Evolutionary conservation across 345 rosid genomes (phyloP).

Genomic region (Ricinus communis): DNA sequence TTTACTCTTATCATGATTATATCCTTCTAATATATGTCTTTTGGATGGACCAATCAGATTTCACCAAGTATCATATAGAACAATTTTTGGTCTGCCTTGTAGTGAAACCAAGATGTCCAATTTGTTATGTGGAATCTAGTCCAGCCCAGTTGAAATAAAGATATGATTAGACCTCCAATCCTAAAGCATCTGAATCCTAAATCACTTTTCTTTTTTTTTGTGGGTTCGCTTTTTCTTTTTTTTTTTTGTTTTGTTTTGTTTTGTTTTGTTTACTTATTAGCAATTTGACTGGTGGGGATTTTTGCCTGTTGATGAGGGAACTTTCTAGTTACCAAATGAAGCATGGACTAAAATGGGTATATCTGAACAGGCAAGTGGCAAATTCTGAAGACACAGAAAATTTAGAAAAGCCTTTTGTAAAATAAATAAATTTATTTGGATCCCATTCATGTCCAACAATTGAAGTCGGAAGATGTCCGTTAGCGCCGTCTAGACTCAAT

Average conservation of each 20-base stretch:
- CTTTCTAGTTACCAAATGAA: neutral
- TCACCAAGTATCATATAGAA: neutral
- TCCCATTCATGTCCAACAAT: too few species aligned
- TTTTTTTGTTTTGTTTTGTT: neutral
- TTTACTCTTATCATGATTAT: neutral
- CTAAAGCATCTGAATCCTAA: neutral
- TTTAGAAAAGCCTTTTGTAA: too few species aligned
- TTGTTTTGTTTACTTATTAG: too few species aligned
- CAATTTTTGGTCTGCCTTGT: neutral
- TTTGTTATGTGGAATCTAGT: neutral
- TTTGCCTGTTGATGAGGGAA: neutral
- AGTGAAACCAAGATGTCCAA: neutral
- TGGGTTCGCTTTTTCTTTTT: neutral
- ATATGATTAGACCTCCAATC: slow-evolving; percentile 3
- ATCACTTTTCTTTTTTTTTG: neutral
- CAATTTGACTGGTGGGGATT: neutral
- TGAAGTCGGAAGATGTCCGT: too few species aligned
- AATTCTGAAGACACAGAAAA: too few species aligned
- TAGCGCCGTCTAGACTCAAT: too few species aligned
- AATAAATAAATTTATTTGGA: neutral
- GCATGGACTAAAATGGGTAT: neutral
- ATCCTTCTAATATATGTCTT: neutral
- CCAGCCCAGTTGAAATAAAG: too few species aligned
- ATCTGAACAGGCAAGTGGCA: neutral
- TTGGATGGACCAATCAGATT: neutral